phyloP scores from a whole-genome alignment of 768 basidiomycete species.

The Thelephora aurantiotincta region DNA sequence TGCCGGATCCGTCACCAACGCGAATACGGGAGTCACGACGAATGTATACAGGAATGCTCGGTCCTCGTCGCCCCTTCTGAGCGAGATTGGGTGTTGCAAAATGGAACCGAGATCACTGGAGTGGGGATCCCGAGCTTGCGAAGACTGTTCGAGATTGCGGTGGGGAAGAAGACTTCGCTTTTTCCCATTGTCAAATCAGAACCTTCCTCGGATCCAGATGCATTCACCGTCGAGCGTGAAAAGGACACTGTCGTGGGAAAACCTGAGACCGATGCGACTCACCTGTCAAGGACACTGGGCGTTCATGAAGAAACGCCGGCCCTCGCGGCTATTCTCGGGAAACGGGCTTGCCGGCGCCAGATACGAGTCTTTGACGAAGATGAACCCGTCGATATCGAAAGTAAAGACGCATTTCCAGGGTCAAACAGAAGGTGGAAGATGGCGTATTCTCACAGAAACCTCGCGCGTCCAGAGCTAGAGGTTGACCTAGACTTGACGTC shows the following conservation, averaged over 20 bases:
- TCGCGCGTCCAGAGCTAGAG: slow-evolving; percentile 25
- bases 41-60: slow-evolving; percentile 33
- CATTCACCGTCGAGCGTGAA: background rate
- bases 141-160: slow-evolving; percentile 35
- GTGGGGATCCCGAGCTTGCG: slow-evolving; percentile 30
- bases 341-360: slow-evolving; percentile 24
- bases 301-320: slow-evolving; percentile 36
- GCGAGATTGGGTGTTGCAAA: slow-evolving; percentile 19
- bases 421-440: slow-evolving; percentile 18
- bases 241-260: background rate
- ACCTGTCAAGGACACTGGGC: slow-evolving; percentile 33
- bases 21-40: slow-evolving; percentile 37
- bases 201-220: background rate
- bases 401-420: slow-evolving; percentile 3
- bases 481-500: slow-evolving; percentile 9
- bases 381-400: slow-evolving; percentile 20
- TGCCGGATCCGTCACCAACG: slow-evolving; percentile 32
- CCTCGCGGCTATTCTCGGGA: slow-evolving; percentile 35
- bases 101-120: slow-evolving; percentile 26
- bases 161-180: slow-evolving; percentile 16
- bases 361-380: slow-evolving; percentile 24
- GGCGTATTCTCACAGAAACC: slow-evolving; percentile 26
- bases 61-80: slow-evolving; percentile 21
- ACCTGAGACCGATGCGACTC: slow-evolving; percentile 14
- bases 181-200: slow-evolving; percentile 5